A percentile compares a stretch with the other conserved stretches of the same genome.
Evolutionary conservation across 2,329 filamentous ascomycete species (phyloP).

Genomic region (Diaporthe citrichinensis): DNA sequence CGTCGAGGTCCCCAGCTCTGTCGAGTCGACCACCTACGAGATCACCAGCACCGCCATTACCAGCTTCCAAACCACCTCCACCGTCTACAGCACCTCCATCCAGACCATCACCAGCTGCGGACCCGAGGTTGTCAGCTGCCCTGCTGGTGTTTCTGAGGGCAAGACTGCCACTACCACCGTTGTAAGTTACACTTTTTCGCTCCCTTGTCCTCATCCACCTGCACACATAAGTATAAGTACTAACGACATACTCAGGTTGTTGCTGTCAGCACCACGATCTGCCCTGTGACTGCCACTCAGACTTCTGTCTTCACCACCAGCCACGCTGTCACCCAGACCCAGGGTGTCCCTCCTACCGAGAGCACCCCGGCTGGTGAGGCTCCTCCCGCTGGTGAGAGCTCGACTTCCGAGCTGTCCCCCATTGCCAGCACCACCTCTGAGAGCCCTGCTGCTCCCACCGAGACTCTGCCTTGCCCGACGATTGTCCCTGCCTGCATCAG

Average conservation of each 20-base stretch:
- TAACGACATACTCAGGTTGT: slow-evolving; percentile 55
- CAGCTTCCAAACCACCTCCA: slow-evolving; percentile 51
- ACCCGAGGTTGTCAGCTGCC: slow-evolving; percentile 58
- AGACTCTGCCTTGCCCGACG: slow-evolving; percentile 72
- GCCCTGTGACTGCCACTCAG: slow-evolving; percentile 71
- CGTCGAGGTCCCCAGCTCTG: slow-evolving; percentile 27
- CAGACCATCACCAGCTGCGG: slow-evolving; percentile 70
- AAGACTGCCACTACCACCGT: slow-evolving; percentile 58
- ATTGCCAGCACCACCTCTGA: slow-evolving; percentile 57
- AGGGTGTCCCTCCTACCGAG: slow-evolving; percentile 39
- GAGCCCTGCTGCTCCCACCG: slow-evolving; percentile 53
- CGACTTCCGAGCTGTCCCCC: slow-evolving; percentile 40
- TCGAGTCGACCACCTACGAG: slow-evolving; percentile 38
- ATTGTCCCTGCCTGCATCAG: slow-evolving; percentile 91
- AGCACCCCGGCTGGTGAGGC: slow-evolving; percentile 37
- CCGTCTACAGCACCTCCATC: slow-evolving; percentile 57
- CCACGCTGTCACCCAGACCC: slow-evolving; percentile 39
- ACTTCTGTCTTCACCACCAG: slow-evolving; percentile 51
- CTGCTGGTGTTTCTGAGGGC: slow-evolving; percentile 19
- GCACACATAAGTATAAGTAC: neutral
- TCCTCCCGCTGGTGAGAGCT: slow-evolving; percentile 34
- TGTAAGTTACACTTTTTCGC: neutral
- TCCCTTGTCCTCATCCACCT: too few species aligned
- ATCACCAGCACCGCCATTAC: slow-evolving; percentile 41
- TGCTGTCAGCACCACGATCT: slow-evolving; percentile 71